Conservation (phyloP, 345 rosid species). For the Brassica carinata region DNA sequence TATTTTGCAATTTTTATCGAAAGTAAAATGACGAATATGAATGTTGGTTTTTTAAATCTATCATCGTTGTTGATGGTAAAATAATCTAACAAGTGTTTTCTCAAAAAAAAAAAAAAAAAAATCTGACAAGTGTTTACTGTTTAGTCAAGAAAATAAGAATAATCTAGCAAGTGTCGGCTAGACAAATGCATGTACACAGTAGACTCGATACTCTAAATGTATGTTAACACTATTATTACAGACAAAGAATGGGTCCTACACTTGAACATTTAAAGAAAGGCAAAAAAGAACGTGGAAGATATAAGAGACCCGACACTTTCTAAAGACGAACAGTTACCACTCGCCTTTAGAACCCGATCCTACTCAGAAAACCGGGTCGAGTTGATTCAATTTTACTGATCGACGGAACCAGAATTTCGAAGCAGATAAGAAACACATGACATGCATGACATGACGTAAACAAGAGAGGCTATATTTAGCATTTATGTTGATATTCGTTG, state of each 20-base stretch:
- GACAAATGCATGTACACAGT: constrained; percentile 31
- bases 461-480: neutral
- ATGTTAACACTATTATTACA: constrained; percentile 21
- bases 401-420: constrained; percentile 34
- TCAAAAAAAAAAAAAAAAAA: no score
- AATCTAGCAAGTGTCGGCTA: constrained; percentile 57
- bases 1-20: no score
- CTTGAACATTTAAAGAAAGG: constrained; percentile 31
- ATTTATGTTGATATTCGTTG: constrained; percentile 15
- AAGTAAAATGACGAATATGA: no score
- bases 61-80: neutral
- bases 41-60: no score
- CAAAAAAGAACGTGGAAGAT: constrained; percentile 43
- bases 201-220: constrained; percentile 20
- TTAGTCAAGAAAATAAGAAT: neutral
- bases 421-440: constrained; percentile 5
- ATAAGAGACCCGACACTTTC: constrained; percentile 39
- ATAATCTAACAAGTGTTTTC: constrained; percentile 41
- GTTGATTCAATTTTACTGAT: constrained; percentile 1
- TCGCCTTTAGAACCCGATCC: constrained; percentile 25
- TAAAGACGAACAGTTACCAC: constrained; percentile 31
- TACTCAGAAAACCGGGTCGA: neutral
- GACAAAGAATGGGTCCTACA: constrained; percentile 34
- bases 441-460: neutral
- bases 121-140: no score